A percentile compares a stretch with the other conserved stretches of the same genome.
Evolutionary conservation across 371 early-diverging fungal species (phyloP).

Genomic region (Mycotypha africana): DNA sequence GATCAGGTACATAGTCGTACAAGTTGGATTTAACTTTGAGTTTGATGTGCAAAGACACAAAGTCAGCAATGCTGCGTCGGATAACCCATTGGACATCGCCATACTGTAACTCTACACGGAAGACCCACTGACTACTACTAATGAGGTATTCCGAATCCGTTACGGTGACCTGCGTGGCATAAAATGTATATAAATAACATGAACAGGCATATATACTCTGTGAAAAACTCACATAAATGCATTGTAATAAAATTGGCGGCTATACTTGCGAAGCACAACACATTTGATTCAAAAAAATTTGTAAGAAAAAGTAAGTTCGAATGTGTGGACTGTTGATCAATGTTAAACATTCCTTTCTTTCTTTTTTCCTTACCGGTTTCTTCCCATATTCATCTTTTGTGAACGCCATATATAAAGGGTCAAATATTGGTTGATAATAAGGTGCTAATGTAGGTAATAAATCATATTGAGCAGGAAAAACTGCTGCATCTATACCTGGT

Average conservation of each 20-base stretch:
- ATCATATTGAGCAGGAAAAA: too few relatives aligned
- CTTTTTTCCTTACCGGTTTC: constrained; percentile 27
- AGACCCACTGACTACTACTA: constrained; percentile 39
- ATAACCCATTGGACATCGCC: constrained; percentile 80
- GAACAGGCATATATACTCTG: neutral
- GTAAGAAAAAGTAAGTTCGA: neutral
- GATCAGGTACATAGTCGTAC: constrained; percentile 34
- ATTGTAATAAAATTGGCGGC: constrained; percentile 41
- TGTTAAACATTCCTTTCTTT: too few relatives aligned
- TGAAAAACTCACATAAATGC: constrained; percentile 25
- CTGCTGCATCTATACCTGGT: too few relatives aligned
- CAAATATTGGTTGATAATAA: constrained; percentile 42
- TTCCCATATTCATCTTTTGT: constrained; percentile 39
- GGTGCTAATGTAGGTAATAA: constrained; percentile 33
- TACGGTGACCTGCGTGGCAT: constrained; percentile 30
- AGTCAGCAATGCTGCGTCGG: constrained; percentile 65
- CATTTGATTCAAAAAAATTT: neutral
- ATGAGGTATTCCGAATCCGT: constrained; percentile 50
- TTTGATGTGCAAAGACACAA: constrained; percentile 60
- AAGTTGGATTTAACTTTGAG: constrained; percentile 47
- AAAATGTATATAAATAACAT: too few relatives aligned
- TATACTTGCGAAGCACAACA: constrained; percentile 5
- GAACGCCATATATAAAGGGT: constrained; percentile 33
- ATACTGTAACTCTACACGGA: constrained; percentile 72
- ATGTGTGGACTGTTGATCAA: neutral